phyloP scores from a whole-genome alignment of 352 stramenopile species.

The Globisporangium apiculatum region DNA sequence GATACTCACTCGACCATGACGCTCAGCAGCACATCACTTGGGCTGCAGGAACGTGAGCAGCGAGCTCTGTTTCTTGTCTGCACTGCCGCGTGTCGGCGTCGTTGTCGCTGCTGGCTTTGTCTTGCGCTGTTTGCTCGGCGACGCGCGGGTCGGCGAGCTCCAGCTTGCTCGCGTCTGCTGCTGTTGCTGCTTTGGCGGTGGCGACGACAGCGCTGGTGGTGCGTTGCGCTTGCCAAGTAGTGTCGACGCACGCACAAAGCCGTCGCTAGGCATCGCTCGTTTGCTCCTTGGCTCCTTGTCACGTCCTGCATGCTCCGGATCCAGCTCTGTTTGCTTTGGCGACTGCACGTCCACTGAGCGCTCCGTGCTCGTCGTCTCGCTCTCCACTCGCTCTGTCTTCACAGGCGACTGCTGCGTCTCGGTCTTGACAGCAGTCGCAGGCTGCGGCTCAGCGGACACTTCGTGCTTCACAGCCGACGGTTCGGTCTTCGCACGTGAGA shows the following conservation, averaged over 20 bases:
- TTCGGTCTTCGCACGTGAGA: conserved; percentile 35
- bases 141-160: not conserved
- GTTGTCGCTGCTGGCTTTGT: not conserved
- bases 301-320: too few relatives aligned
- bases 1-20: too few relatives aligned
- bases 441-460: too few relatives aligned
- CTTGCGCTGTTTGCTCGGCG: not conserved
- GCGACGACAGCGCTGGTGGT: conserved; percentile 2
- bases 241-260: conserved; percentile 37
- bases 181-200: conserved; percentile 6
- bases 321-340: too few relatives aligned
- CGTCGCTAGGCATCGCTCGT: not conserved
- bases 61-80: conserved; percentile 17
- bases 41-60: conserved; percentile 29
- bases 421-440: not conserved
- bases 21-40: conserved; percentile 7
- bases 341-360: too few relatives aligned
- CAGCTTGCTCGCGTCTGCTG: conserved; percentile 1
- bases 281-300: not conserved
- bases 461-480: conserved; percentile 1
- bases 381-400: too few relatives aligned
- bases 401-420: not conserved
- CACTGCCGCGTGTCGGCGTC: not conserved
- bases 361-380: too few relatives aligned
- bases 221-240: conserved; percentile 32